Conservation (phyloP, 2,329 filamentous ascomycete species). For the Ophiocordyceps polyrhachis-furcata region DNA sequence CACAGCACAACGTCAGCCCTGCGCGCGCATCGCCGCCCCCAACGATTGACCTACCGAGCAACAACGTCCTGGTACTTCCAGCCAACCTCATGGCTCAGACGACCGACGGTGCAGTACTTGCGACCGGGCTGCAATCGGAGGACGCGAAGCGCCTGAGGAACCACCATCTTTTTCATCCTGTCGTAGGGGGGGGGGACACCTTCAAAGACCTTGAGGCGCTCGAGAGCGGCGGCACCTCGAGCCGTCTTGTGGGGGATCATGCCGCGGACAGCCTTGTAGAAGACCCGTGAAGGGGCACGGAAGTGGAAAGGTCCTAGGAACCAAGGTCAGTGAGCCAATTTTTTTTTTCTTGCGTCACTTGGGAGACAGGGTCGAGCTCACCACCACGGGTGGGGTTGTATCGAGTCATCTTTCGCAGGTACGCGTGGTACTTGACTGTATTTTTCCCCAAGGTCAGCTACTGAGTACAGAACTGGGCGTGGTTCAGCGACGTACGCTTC, state of each 20-base stretch:
- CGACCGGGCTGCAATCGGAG: conserved; percentile 94
- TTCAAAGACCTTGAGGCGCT: conserved; percentile 99
- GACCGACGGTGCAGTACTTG: conserved; percentile 99
- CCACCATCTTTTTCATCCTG: conserved; percentile 99
- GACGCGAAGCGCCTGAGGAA: conserved; percentile 93
- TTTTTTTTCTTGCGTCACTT: conserved; percentile 11
- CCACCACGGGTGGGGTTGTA: conserved; percentile 98
- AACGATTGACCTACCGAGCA: conserved; percentile 55
- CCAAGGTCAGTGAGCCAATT: conserved; percentile 15
- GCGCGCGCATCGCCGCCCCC: not conserved
- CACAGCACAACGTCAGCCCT: conserved; percentile 6
- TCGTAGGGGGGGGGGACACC: conserved; percentile 97
- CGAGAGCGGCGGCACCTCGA: conserved; percentile 86
- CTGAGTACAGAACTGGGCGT: not conserved
- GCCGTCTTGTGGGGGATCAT: conserved; percentile 99
- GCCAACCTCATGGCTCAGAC: conserved; percentile 96
- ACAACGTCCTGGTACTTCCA: conserved; percentile 99
- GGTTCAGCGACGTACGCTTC: conserved; percentile 66
- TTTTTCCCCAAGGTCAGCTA: conserved; percentile 36
- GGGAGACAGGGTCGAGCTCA: conserved; percentile 27
- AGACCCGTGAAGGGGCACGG: conserved; percentile 96
- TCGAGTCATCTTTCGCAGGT: conserved; percentile 99
- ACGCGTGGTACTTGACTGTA: conserved; percentile 94
- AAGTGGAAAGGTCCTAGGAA: conserved; percentile 90
- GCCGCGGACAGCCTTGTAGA: conserved; percentile 99